Evolutionary conservation across 495 filamentous ascomycete species (phyloP).

Genomic region (Neurospora discreta): DNA sequence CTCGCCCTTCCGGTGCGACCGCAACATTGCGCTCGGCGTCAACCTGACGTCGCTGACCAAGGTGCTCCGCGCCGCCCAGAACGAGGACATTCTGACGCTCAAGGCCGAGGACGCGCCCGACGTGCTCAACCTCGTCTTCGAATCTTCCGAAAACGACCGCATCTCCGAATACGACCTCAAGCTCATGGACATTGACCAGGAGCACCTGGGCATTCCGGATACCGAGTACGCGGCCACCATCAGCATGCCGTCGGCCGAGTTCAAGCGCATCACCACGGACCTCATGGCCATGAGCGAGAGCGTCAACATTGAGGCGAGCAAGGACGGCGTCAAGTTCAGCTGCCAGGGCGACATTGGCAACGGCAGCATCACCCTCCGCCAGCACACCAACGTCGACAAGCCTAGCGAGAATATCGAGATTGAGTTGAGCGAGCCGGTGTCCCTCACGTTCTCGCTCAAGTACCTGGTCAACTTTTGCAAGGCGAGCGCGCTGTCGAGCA

Average conservation of each 20-base stretch:
- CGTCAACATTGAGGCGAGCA: slow-evolving; percentile 94
- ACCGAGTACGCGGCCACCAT: slow-evolving; percentile 94
- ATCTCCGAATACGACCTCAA: slow-evolving; percentile 99
- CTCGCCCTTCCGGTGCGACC: slow-evolving; percentile 95
- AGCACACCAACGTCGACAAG: slow-evolving; percentile 86
- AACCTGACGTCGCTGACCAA: slow-evolving; percentile 95
- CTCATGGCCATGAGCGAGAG: slow-evolving; percentile 76
- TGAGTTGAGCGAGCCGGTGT: slow-evolving; percentile 80
- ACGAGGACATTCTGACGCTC: slow-evolving; percentile 88
- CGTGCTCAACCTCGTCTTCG: slow-evolving; percentile 88
- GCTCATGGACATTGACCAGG: slow-evolving; percentile 99
- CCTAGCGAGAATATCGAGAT: slow-evolving; percentile 78
- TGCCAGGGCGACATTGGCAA: slow-evolving; percentile 92
- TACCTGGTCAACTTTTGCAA: slow-evolving; percentile 99
- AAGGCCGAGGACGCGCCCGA: slow-evolving; percentile 97
- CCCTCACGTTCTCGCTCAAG: slow-evolving; percentile 96
- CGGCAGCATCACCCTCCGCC: slow-evolving; percentile 82
- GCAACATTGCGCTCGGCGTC: slow-evolving; percentile 96
- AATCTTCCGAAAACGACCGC: slow-evolving; percentile 77
- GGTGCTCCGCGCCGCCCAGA: slow-evolving; percentile 88
- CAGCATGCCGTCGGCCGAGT: slow-evolving; percentile 79
- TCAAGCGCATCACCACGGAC: slow-evolving; percentile 90
- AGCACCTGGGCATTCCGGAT: slow-evolving; percentile 96
- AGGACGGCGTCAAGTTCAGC: slow-evolving; percentile 96
- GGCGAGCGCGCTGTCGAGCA: slow-evolving; percentile 68